Evolutionary conservation across 1,139 yeast genomes (phyloP).

Genomic region (Diutina sp.): DNA sequence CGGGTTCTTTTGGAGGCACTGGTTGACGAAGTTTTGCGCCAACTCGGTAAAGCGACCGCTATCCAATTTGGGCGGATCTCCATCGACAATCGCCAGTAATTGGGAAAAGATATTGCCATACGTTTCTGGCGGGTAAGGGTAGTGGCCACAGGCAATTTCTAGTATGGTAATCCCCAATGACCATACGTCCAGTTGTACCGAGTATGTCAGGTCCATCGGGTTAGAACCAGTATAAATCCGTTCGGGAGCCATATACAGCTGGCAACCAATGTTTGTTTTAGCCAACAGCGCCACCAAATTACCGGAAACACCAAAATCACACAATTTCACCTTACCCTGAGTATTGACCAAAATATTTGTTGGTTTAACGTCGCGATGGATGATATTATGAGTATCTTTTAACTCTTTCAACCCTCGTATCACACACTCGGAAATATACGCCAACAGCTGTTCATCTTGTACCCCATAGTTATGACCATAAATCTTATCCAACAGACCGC

Average conservation of each 20-base stretch:
- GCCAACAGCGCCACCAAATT: conserved; percentile 93
- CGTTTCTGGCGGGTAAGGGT: conserved; percentile 94
- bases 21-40: conserved; percentile 70
- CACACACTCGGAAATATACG: conserved; percentile 71
- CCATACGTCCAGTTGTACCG: conserved; percentile 96
- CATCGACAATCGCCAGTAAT: conserved; percentile 90
- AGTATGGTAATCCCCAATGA: conserved; percentile 80
- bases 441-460: conserved; percentile 61
- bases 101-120: conserved; percentile 85
- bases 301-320: conserved; percentile 96
- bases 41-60: conserved; percentile 45
- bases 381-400: conserved; percentile 79
- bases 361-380: conserved; percentile 96
- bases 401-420: conserved; percentile 74
- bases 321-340: conserved; percentile 74
- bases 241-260: conserved; percentile 98
- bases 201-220: conserved; percentile 66
- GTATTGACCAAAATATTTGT: conserved; percentile 80
- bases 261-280: conserved; percentile 94
- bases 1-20: conserved; percentile 75
- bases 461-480: conserved; percentile 64
- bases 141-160: conserved; percentile 82
- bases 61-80: conserved; percentile 74
- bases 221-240: conserved; percentile 47
- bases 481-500: conserved; percentile 83